Evolutionary conservation across 768 basidiomycete species (phyloP).

Genomic region (Nevesoporus exiguus): DNA sequence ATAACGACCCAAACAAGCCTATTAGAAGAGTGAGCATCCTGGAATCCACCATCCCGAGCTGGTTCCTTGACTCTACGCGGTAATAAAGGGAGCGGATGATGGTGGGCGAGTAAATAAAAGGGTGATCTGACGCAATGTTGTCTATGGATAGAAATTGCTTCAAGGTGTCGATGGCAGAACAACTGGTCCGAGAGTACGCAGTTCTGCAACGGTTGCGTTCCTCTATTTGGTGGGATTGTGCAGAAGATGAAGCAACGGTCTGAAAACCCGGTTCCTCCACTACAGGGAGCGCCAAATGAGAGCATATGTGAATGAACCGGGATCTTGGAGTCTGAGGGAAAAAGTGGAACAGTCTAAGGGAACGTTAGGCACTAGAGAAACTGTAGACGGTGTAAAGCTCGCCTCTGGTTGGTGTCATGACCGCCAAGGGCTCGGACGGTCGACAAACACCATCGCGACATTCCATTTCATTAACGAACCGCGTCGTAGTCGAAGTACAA

Average conservation of each 20-base stretch:
- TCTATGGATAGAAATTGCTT: conserved; percentile 14
- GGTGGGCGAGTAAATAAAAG: conserved; percentile 25
- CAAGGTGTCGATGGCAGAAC: conserved; percentile 14
- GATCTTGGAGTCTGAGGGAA: neutral
- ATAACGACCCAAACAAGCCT: conserved; percentile 49
- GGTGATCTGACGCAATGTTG: conserved; percentile 7
- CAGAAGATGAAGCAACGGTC: neutral
- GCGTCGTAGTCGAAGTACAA: neutral
- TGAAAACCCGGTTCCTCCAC: neutral
- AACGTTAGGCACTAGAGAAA: neutral
- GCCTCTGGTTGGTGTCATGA: conserved; percentile 30
- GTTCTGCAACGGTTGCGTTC: neutral
- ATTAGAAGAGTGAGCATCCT: conserved; percentile 42
- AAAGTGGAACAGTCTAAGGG: conserved; percentile 3
- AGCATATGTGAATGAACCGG: neutral
- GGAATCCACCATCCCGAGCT: conserved; percentile 34
- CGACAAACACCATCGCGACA: conserved; percentile 70
- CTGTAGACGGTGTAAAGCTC: neutral
- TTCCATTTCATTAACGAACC: conserved; percentile 57
- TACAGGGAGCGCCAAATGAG: neutral
- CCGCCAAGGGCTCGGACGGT: too few species aligned
- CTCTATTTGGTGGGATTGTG: neutral
- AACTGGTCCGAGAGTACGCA: neutral
- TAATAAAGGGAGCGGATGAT: conserved; percentile 40
- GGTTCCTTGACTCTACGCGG: conserved; percentile 31